Evolutionary conservation across 2,329 filamentous ascomycete species (phyloP).

Genomic region (Verticillium zaregamsianum): DNA sequence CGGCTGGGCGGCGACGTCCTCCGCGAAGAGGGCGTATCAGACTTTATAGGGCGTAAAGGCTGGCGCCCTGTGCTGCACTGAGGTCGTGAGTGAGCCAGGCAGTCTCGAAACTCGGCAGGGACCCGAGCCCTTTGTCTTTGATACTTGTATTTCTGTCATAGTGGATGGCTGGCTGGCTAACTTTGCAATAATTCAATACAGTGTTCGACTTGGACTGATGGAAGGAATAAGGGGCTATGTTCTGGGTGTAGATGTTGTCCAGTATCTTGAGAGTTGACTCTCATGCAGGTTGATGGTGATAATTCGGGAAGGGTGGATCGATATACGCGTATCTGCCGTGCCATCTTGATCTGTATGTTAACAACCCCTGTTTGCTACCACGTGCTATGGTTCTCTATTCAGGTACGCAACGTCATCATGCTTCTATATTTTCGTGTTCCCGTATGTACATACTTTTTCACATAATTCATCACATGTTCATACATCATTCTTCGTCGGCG

Average conservation of each 20-base stretch:
- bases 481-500: constrained; percentile 4
- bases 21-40: constrained; percentile 53
- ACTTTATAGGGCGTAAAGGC: constrained; percentile 53
- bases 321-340: too few species aligned
- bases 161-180: too few species aligned
- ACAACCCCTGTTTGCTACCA: too few species aligned
- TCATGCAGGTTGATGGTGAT: too few species aligned
- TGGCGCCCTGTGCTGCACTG: constrained; percentile 48
- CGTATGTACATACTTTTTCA: background rate
- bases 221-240: too few species aligned
- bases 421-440: background rate
- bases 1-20: constrained; percentile 56
- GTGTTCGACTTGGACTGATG: too few species aligned
- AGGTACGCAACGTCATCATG: background rate
- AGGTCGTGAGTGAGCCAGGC: background rate
- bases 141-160: too few species aligned
- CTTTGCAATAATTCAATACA: too few species aligned
- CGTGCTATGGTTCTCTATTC: background rate
- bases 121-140: background rate
- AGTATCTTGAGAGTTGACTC: too few species aligned
- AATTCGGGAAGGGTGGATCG: too few species aligned
- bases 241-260: too few species aligned
- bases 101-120: background rate
- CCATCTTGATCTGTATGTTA: too few species aligned
- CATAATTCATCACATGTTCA: background rate